Evolutionary conservation across 1,284 basidiomycete species (phyloP).

Genomic region (Naganishia sp.): DNA sequence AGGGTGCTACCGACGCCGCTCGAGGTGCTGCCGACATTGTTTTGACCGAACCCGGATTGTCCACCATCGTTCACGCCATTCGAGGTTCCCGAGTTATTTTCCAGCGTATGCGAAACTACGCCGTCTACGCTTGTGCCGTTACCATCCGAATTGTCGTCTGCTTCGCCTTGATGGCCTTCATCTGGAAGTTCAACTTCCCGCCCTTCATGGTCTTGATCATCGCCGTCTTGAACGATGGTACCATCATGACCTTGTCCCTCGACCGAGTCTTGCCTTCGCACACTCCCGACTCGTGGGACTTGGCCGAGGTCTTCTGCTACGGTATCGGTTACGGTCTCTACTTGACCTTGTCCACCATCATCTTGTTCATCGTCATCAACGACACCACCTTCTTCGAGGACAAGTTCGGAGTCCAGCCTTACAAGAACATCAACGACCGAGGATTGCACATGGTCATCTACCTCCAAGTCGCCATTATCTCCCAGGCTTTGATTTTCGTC

Average conservation of each 20-base stretch:
- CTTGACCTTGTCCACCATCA: conserved; percentile 83
- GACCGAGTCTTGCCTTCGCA: conserved; percentile 92
- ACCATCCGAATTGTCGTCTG: conserved; percentile 98
- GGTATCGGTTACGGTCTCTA: conserved; percentile 93
- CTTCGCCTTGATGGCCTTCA: conserved; percentile 92
- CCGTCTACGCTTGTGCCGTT: conserved; percentile 70
- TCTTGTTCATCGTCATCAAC: conserved; percentile 79
- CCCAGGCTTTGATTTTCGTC: conserved; percentile 95
- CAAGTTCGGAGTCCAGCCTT: conserved; percentile 71
- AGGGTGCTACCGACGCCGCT: conserved; percentile 93
- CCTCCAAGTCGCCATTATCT: conserved; percentile 89
- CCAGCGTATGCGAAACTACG: conserved; percentile 96
- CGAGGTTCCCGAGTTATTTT: conserved; percentile 93
- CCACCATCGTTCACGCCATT: conserved; percentile 95
- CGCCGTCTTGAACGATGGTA: conserved; percentile 94
- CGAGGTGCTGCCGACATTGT: conserved; percentile 95
- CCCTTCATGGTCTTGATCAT: conserved; percentile 99
- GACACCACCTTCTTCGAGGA: conserved; percentile 86
- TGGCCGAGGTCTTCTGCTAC: conserved; percentile 93
- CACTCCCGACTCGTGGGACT: conserved; percentile 91
- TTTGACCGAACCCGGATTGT: conserved; percentile 90
- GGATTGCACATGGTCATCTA: conserved; percentile 67
- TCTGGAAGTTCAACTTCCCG: conserved; percentile 97
- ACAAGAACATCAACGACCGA: conserved; percentile 54
- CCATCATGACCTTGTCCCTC: conserved; percentile 97